Conservation (phyloP, 192 early-diverging fungal genomes). For the Martensiomyces pterosporus region DNA sequence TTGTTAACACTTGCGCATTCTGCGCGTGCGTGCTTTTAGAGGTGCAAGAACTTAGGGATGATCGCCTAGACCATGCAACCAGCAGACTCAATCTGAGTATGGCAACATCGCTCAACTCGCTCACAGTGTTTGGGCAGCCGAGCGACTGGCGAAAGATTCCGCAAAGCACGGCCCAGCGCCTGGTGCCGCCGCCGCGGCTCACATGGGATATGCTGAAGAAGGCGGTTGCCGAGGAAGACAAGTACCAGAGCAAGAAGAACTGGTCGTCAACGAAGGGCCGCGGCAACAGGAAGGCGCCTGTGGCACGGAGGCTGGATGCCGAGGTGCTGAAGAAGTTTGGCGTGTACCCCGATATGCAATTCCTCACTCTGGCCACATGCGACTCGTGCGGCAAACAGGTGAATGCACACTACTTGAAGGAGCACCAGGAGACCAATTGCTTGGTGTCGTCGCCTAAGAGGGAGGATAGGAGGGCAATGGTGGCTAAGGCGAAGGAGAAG, state of each 20-base stretch:
- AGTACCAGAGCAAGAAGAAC: conserved; percentile 56
- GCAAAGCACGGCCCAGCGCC: conserved; percentile 4
- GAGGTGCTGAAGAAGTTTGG: conserved; percentile 48
- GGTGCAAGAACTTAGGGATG: conserved; percentile 24
- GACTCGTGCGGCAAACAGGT: conserved; percentile 41
- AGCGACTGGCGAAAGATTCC: conserved; percentile 24
- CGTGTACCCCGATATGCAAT: conserved; percentile 42
- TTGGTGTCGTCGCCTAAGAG: conserved; percentile 30
- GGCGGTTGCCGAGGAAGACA: conserved; percentile 50
- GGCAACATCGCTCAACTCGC: conserved; percentile 19
- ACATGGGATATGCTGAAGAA: conserved; percentile 51
- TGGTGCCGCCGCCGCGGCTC: conserved; percentile 22
- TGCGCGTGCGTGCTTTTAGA: too few species aligned
- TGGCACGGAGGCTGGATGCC: conserved; percentile 48
- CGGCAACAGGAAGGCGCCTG: conserved; percentile 49
- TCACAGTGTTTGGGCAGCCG: conserved; percentile 21
- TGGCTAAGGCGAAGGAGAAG: neutral
- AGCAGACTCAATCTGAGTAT: conserved; percentile 15
- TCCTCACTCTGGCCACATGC: conserved; percentile 35
- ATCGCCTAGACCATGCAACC: conserved; percentile 12
- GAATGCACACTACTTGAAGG: conserved; percentile 44
- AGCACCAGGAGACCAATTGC: conserved; percentile 47
- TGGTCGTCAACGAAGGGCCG: conserved; percentile 53
- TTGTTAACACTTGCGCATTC: too few species aligned
- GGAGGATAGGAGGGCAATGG: conserved; percentile 15